These are phyloP conservation scores for Fusarium subglutinans DNA, from an alignment of 2,329 filamentous ascomycete species.

Conservation along the genomic window DNA sequence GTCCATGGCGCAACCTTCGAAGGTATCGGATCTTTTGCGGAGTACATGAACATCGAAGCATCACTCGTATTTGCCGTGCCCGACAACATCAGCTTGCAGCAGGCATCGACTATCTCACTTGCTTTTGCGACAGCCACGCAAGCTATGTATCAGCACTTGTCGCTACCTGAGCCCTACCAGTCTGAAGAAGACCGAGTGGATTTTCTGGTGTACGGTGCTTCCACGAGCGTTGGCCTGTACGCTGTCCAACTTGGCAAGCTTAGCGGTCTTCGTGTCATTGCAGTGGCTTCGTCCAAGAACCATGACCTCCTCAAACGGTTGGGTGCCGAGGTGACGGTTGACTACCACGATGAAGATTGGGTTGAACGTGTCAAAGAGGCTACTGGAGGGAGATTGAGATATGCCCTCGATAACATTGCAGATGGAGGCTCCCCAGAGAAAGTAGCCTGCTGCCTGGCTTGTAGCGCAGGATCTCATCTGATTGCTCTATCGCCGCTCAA, in stretches of 20 bases:
- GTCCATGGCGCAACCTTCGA: background rate
- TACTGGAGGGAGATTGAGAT: background rate
- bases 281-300: constrained; percentile 1
- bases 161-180: background rate
- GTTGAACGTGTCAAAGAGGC: background rate
- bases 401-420: constrained; percentile 4
- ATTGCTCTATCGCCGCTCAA: background rate
- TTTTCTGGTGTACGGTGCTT: constrained; percentile 4
- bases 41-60: background rate
- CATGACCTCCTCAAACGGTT: background rate
- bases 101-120: background rate
- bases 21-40: background rate
- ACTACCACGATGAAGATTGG: constrained; percentile 3
- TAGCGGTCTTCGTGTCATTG: background rate
- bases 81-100: background rate
- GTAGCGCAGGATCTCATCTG: background rate
- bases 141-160: background rate
- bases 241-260: constrained; percentile 7
- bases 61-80: constrained; percentile 1
- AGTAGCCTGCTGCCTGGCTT: background rate
- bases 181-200: rapidly evolving
- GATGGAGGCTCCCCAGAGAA: background rate
- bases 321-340: background rate
- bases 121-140: constrained; percentile 9
- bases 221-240: constrained; percentile 7